A percentile compares a stretch with the other conserved stretches of the same genome.
Conservation (phyloP, 305 asterid species). For the Fraxinus nigra region DNA sequence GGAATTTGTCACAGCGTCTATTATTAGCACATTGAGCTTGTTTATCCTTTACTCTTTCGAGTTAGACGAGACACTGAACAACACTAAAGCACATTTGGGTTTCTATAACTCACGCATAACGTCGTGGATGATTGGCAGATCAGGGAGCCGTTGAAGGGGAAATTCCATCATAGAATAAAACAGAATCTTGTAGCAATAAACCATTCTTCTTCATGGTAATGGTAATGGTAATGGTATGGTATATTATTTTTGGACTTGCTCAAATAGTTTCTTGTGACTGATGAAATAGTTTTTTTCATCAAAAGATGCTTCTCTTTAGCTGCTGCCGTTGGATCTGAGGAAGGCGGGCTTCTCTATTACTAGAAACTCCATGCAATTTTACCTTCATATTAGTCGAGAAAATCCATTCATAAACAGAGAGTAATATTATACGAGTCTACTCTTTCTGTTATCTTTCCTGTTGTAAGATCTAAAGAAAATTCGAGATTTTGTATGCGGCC, state of each 20-base stretch:
- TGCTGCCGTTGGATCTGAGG: conserved; percentile 43
- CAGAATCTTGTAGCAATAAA: conserved; percentile 55
- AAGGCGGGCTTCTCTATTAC: conserved; percentile 40
- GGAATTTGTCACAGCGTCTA: not conserved
- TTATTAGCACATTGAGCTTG: conserved; percentile 18
- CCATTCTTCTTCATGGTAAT: conserved; percentile 48
- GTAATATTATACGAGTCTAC: not conserved
- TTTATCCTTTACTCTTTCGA: conserved; percentile 13
- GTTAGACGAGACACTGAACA: conserved; percentile 19
- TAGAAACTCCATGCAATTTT: conserved; percentile 21
- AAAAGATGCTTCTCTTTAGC: conserved; percentile 39
- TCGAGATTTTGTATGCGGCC: conserved; percentile 18
- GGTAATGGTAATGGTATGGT: conserved; percentile 30
- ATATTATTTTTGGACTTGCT: conserved; percentile 28
- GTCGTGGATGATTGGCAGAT: conserved; percentile 82
- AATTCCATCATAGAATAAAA: conserved; percentile 41
- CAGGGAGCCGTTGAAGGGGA: conserved; percentile 74
- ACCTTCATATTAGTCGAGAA: conserved; percentile 2
- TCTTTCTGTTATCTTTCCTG: not conserved
- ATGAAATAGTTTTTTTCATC: conserved; percentile 41
- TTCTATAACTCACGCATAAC: conserved; percentile 45
- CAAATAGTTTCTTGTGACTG: conserved; percentile 34
- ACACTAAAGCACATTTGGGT: conserved; percentile 22
- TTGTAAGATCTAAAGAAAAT: conserved; percentile 21
- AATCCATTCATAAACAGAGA: conserved; percentile 19